phyloP scores from a whole-genome alignment of 129 eudicot species.

The Rutidosis leptorrhynchoides region DNA sequence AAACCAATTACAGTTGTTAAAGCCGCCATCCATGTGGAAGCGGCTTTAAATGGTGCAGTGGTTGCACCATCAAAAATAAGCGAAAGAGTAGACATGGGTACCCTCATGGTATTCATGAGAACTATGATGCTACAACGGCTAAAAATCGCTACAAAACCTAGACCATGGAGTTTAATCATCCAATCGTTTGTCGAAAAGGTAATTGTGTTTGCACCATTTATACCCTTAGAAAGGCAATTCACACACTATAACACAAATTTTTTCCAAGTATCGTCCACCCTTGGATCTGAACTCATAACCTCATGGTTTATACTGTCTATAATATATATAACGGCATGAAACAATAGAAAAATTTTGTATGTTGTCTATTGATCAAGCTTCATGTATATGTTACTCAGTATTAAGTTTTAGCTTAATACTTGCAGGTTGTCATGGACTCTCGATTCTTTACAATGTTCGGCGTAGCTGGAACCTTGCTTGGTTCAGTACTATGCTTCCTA shows the following conservation, averaged over 20 bases:
- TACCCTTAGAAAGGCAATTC: too few species aligned
- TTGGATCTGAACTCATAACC: too few species aligned
- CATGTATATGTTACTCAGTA: too few species aligned
- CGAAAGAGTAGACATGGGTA: slow-evolving; percentile 31
- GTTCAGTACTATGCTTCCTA: slow-evolving; percentile 68
- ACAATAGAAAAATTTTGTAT: not conserved
- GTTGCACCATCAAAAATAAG: slow-evolving; percentile 30
- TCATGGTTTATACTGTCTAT: too few species aligned
- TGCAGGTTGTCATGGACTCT: slow-evolving; percentile 61
- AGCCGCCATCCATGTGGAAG: slow-evolving; percentile 14
- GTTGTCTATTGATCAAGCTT: not conserved
- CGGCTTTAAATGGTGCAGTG: slow-evolving; percentile 10
- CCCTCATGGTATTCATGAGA: slow-evolving; percentile 21
- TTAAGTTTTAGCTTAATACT: not conserved
- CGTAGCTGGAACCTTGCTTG: slow-evolving; percentile 73
- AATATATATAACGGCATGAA: not conserved
- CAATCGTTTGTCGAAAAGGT: slow-evolving; percentile 64
- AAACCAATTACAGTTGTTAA: slow-evolving; percentile 23
- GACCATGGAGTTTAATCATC: slow-evolving; percentile 43
- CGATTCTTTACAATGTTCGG: slow-evolving; percentile 71
- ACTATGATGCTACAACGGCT: slow-evolving; percentile 4
- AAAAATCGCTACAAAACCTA: slow-evolving; percentile 27
- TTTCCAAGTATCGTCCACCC: too few species aligned
- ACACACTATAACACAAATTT: too few species aligned
- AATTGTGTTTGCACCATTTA: not conserved